Evolutionary conservation across 345 rosid genomes (phyloP).

Genomic region (Eucalyptus dawsonii): DNA sequence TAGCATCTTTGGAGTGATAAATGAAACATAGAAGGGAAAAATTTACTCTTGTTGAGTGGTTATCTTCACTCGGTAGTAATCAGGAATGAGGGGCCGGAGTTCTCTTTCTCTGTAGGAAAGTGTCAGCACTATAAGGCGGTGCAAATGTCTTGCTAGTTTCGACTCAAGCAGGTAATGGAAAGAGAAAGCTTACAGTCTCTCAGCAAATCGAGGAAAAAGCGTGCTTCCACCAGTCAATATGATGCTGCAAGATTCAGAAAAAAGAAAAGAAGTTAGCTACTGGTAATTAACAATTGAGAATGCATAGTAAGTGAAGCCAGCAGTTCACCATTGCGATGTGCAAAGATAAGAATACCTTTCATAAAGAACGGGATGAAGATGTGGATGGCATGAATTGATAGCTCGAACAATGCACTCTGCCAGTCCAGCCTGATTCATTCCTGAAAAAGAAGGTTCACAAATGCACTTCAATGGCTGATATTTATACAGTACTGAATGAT

Average conservation of each 20-base stretch:
- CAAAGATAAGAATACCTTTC: conserved; percentile 41
- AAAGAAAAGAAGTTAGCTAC: background rate
- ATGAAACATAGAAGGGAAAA: background rate
- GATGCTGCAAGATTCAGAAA: conserved; percentile 39
- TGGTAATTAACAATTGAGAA: background rate
- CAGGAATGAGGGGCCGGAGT: conserved; percentile 95
- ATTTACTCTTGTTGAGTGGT: conserved; percentile 77
- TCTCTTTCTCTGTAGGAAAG: conserved; percentile 55
- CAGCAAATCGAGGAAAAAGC: conserved; percentile 62
- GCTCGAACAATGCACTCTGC: conserved; percentile 96
- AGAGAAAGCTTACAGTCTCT: conserved; percentile 59
- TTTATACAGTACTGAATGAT: background rate
- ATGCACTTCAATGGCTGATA: background rate
- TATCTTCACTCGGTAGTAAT: conserved; percentile 64
- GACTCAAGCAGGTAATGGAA: background rate
- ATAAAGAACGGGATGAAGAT: conserved; percentile 79
- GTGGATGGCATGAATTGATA: conserved; percentile 70
- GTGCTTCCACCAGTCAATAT: conserved; percentile 94
- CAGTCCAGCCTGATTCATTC: conserved; percentile 95
- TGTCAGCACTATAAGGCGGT: background rate
- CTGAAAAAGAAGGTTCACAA: conserved; percentile 12
- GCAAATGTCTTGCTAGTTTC: background rate
- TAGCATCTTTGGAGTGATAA: background rate
- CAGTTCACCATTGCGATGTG: background rate
- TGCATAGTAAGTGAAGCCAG: background rate